A percentile compares a stretch with the other conserved stretches of the same genome.
Conservation (phyloP, 1,284 basidiomycete species). For the Rhodotorula mucilaginosa region DNA sequence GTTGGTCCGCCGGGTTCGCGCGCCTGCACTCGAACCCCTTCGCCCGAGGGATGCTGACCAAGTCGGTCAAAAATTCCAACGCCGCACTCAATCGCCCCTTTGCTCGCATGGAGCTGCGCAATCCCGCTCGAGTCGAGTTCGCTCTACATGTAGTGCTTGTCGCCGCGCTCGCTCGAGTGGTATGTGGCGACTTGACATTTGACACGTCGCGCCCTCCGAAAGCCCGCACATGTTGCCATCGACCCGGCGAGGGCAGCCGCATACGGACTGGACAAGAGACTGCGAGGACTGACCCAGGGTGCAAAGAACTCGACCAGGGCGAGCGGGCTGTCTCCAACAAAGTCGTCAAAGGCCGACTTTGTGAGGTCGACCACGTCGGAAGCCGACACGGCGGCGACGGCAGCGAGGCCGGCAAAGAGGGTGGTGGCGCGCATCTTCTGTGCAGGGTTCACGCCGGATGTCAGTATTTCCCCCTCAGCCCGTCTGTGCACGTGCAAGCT, state of each 20-base stretch:
- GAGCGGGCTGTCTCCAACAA: constrained; percentile 66
- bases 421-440: constrained; percentile 22
- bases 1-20: too few relatives aligned
- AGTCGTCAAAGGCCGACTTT: constrained; percentile 62
- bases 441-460: not conserved
- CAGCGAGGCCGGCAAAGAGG: constrained; percentile 24
- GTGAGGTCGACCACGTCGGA: constrained; percentile 43
- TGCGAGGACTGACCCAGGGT: constrained; percentile 62
- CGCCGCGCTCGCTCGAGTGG: too few relatives aligned
- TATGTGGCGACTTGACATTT: not conserved
- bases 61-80: too few relatives aligned
- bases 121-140: too few relatives aligned
- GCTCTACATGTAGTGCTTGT: too few relatives aligned
- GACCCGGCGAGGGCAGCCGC: not conserved
- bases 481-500: not conserved
- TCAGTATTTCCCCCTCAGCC: not conserved
- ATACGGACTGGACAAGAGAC: not conserved
- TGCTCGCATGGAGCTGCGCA: too few relatives aligned
- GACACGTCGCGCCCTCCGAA: not conserved
- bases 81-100: too few relatives aligned
- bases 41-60: too few relatives aligned
- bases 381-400: constrained; percentile 16
- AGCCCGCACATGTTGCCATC: not conserved
- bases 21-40: too few relatives aligned
- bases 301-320: constrained; percentile 96